A percentile compares a stretch with the other conserved stretches of the same genome.
phyloP scores from a whole-genome alignment of 768 basidiomycete species.

The Psilocybe sp. region DNA sequence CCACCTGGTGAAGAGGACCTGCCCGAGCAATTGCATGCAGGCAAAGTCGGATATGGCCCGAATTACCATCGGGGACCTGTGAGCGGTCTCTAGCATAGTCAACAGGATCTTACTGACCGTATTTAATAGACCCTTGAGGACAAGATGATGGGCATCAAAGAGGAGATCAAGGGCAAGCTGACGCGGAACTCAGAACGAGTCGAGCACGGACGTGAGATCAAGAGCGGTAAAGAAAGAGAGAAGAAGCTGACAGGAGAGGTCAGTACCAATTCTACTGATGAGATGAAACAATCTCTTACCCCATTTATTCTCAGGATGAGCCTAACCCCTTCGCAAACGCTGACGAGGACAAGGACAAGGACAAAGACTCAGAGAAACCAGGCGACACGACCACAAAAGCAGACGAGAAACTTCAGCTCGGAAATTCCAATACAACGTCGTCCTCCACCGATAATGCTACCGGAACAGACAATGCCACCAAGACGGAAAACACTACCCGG shows the following conservation, averaged over 20 bases:
- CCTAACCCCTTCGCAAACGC: conserved; percentile 20
- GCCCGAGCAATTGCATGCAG: conserved; percentile 43
- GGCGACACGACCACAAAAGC: not conserved
- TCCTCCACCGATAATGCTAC: too few relatives aligned
- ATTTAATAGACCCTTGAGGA: conserved; percentile 20
- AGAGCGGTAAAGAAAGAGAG: conserved; percentile 21
- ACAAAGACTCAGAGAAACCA: not conserved
- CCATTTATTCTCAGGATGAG: conserved; percentile 15
- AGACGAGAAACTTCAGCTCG: not conserved
- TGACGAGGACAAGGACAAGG: conserved; percentile 6
- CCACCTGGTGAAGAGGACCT: conserved; percentile 11
- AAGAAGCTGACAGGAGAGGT: conserved; percentile 25
- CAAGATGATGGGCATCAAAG: conserved; percentile 22
- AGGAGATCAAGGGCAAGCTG: conserved; percentile 26
- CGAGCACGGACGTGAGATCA: conserved; percentile 21
- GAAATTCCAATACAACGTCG: not conserved
- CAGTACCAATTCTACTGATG: not conserved
- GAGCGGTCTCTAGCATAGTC: conserved; percentile 9
- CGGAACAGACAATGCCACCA: too few relatives aligned
- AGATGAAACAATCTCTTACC: not conserved
- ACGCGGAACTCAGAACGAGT: conserved; percentile 21
- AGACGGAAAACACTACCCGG: too few relatives aligned
- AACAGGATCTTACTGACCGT: not conserved
- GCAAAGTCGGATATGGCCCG: conserved; percentile 42
- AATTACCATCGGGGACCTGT: conserved; percentile 34